These are phyloP conservation scores for Ascochyta fabae DNA, from an alignment of 2,329 filamentous ascomycete genomes.

Conservation along the genomic window DNA sequence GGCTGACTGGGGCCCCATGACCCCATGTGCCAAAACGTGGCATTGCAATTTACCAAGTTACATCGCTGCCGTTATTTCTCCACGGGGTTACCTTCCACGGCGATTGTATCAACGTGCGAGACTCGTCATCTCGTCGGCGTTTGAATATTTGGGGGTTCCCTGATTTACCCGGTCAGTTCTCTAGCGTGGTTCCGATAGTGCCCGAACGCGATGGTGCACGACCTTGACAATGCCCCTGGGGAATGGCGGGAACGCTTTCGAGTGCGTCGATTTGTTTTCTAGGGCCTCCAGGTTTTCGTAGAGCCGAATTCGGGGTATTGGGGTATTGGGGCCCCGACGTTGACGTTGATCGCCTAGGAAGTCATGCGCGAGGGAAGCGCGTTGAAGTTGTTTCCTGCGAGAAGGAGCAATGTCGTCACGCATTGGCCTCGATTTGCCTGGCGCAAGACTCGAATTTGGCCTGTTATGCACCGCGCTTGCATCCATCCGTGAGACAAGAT, in stretches of 20 bases:
- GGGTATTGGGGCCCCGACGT: slow-evolving; percentile 13
- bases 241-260: slow-evolving; percentile 6
- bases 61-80: neutral
- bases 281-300: slow-evolving; percentile 7
- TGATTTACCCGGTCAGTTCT: slow-evolving; percentile 3
- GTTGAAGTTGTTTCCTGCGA: neutral
- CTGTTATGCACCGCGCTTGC: neutral
- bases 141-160: slow-evolving; percentile 6
- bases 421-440: neutral
- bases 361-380: neutral
- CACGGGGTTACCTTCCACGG: neutral
- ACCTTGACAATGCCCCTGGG: neutral
- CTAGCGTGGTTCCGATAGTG: slow-evolving; percentile 5
- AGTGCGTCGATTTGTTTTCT: slow-evolving; percentile 7
- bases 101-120: neutral
- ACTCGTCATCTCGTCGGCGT: slow-evolving; percentile 4
- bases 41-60: neutral
- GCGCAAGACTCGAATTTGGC: neutral
- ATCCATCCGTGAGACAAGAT: neutral
- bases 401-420: neutral
- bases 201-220: slow-evolving; percentile 5
- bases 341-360: neutral
- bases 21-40: neutral
- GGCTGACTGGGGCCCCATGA: neutral
- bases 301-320: neutral